Evolutionary conservation across 2,329 filamentous ascomycete species (phyloP).

Genomic region (Aspergillus nomiae): DNA sequence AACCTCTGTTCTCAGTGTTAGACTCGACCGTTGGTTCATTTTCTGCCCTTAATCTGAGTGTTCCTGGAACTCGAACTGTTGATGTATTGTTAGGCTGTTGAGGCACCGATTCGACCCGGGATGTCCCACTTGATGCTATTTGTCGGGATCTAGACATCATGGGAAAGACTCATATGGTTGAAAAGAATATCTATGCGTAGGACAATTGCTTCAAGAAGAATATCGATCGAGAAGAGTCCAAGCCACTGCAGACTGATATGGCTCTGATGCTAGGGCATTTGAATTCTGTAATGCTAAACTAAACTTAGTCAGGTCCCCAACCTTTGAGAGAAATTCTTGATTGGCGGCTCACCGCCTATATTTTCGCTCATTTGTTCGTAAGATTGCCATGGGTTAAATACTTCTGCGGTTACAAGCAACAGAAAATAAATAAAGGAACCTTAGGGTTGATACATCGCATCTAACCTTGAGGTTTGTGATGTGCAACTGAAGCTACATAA

Average conservation of each 20-base stretch:
- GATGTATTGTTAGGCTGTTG: constrained; percentile 23
- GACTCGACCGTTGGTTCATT: constrained; percentile 12
- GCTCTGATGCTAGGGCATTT: not conserved
- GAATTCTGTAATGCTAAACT: not conserved
- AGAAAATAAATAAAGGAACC: not conserved
- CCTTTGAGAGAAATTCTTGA: not conserved
- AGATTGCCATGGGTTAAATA: too few species aligned
- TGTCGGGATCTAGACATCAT: constrained; percentile 42
- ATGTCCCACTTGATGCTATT: constrained; percentile 20
- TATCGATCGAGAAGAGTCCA: not conserved
- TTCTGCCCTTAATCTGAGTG: constrained; percentile 34
- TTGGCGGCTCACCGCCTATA: not conserved
- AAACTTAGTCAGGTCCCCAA: not conserved
- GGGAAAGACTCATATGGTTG: not conserved
- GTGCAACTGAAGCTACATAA: not conserved
- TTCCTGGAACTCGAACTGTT: constrained; percentile 28
- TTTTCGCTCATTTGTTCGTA: not conserved
- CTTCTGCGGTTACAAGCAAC: not conserved
- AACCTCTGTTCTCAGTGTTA: constrained; percentile 26
- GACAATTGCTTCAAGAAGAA: not conserved
- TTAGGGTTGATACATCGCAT: not conserved
- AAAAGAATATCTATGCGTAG: not conserved
- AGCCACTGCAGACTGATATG: not conserved
- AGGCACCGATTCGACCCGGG: constrained; percentile 30
- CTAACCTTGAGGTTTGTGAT: not conserved